Evolutionary conservation across 2,329 filamentous ascomycete species (phyloP), one percentile per base, ranked within the genome.

Genomic region (Cercospora berteroae): DNA sequence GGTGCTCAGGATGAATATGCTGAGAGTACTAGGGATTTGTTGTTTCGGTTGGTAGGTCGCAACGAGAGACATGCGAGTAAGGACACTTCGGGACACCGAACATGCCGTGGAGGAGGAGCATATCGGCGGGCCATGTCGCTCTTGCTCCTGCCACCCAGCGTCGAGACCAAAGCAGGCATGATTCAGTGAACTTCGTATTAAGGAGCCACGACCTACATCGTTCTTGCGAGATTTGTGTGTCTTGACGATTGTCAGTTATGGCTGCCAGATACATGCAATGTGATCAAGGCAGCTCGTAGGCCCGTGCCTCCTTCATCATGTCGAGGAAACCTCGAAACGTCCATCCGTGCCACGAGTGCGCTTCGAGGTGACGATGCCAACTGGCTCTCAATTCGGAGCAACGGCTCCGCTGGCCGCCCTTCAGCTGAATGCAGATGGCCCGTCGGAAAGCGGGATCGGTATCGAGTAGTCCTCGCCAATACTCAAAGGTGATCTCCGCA

Each of bases 1-100:
- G 58, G 36, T 62, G 44, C 64, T 65, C 52, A 67, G 61, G 52
- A 39, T 42, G 31, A 57, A 20, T 52, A 52, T 13, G 48, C 13
- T 27, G 48, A 27, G 48, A n/a, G 23, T 52, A 52, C 48, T 52
- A 52, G 20, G 48, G 48, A 25, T n/a, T 52, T 27, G 48, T 52
- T 52, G 23, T 57, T 57, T 18, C 31, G 29, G 55, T 25, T 36
- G 31, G 55, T 57, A 31, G 31, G 55, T 33, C 9, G 55, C 55
- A 57, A 57, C 27, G 55, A 18, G n/a, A 57, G 29, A 57, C 8
- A 31, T 10, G 29, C 55, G 48, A 57, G 55, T 36, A 57, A 57
- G 55, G 27, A 36, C 55, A 57, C 27, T 31, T 36, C 55, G 55
- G 55, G 16, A 57, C n/a, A 27, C 55, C 55, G 55, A 31, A 57